Percentiles rank a stretch among this genome's conserved stretches.
Evolutionary conservation across 164 flowering plant genomes (phyloP).

Genomic region (Chimonanthus salicifolius): DNA sequence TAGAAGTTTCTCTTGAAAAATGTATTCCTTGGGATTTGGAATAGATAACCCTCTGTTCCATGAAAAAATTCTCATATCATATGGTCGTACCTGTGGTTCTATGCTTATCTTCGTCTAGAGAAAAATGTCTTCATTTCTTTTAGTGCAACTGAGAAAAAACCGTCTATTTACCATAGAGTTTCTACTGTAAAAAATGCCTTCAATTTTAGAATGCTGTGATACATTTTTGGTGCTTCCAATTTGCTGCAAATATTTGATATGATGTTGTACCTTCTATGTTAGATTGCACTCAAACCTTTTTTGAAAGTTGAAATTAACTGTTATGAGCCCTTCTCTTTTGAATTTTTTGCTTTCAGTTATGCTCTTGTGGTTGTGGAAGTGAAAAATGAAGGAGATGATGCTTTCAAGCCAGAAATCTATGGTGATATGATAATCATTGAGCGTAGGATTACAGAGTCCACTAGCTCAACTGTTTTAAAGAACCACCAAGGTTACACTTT

Average conservation of each 20-base stretch:
- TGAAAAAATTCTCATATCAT: background rate
- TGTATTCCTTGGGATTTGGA: background rate
- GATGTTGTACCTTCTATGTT: background rate
- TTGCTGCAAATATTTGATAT: background rate
- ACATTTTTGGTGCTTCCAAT: background rate
- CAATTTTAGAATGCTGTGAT: background rate
- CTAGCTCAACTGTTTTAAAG: conserved; percentile 57
- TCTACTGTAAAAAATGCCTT: background rate
- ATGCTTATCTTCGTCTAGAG: background rate
- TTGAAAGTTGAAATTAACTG: too few species aligned
- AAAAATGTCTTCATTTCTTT: background rate
- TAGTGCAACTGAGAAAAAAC: background rate
- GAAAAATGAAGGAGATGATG: conserved; percentile 87
- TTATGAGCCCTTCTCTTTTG: background rate
- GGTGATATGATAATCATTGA: conserved; percentile 69
- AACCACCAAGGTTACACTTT: conserved; percentile 56
- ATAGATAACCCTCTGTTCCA: background rate
- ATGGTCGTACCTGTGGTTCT: background rate
- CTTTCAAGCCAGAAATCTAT: conserved; percentile 74
- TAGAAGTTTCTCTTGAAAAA: background rate
- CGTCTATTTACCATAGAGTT: background rate
- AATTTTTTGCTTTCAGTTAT: conserved; percentile 40
- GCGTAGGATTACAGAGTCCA: conserved; percentile 61
- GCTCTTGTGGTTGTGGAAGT: conserved; percentile 72
- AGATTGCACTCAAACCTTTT: background rate